Base-by-base conservation (phyloP, 2,329 filamentous ascomycete species). In the Fusarium sp. region DNA sequence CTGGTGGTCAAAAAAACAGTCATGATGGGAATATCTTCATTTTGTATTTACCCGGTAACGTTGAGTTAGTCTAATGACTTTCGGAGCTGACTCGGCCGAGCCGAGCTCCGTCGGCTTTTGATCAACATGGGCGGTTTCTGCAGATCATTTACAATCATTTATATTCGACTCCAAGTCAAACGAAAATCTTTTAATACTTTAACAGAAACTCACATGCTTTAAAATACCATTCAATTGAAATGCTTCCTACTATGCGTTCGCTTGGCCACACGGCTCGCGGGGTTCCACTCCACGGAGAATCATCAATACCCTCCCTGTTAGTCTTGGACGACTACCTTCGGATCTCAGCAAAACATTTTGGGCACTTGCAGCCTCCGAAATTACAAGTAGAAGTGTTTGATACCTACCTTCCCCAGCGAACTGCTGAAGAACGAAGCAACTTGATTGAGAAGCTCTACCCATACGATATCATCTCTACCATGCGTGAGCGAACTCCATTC, bases 191-290 rank as follows among this genome's bases (percentile, higher is more conserved):
- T 12, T 5, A 6, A 9, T 6, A n/a, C 4, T n/a, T 7, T 9
- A 1, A n/a, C 6, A 9, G 1, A 28, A 21, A 2, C 23, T 9
- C 13, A 5, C 5, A 4, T 2, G 10, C 2, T 28, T 5, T 0
- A 9, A 25, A 16, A n/a, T 5, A 23, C 7, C 2, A n/a, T 5
- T 33, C 9, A 21, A 10, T 21, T 11, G 18, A 32, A 1, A 54
- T 60, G 57, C 9, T 54, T 19, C 25, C 44, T 7, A 25, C 33
- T 38, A n/a, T 50, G 9, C 57, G 44, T 38, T 40, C 18, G 0
- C 35, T 40, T 21, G 3, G 19, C 10, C 46, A 25, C 9, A 33
- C 23, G 8, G 33, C 46, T 15, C 57, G 46, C 13, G 46, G 57
- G 7, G 35, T 33, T 32, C 3, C 33, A 12, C 23, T 28, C 0